Conservation (phyloP, 2,329 filamentous ascomycete species). For the Neoarthrinium moseri region DNA sequence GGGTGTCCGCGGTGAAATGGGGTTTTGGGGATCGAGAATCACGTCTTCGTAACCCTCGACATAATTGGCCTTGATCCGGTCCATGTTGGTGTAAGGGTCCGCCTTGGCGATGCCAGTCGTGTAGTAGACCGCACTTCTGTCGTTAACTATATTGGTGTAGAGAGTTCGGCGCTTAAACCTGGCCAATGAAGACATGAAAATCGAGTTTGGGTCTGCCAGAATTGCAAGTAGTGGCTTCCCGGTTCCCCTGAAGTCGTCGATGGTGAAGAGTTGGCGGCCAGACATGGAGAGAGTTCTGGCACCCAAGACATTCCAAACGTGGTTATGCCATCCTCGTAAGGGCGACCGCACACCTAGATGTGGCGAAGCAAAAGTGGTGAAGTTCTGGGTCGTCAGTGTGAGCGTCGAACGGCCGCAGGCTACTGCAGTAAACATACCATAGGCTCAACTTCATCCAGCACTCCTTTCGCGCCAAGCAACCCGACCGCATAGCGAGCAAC, state of each 20-base stretch:
- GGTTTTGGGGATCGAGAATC: slow-evolving; percentile 67
- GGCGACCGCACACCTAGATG: slow-evolving; percentile 76
- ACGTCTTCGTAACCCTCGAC: slow-evolving; percentile 72
- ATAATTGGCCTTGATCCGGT: slow-evolving; percentile 70
- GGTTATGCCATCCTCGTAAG: slow-evolving; percentile 62
- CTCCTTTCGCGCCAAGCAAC: slow-evolving; percentile 75
- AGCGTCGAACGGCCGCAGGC: slow-evolving; percentile 7
- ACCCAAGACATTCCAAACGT: slow-evolving; percentile 80
- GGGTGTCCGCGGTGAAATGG: slow-evolving; percentile 49
- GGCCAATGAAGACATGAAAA: slow-evolving; percentile 79
- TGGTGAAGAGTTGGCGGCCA: slow-evolving; percentile 82
- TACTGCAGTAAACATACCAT: slow-evolving; percentile 48
- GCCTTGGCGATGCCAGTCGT: slow-evolving; percentile 75
- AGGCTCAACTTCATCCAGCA: slow-evolving; percentile 77
- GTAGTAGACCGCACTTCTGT: slow-evolving; percentile 78
- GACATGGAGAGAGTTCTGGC: slow-evolving; percentile 79
- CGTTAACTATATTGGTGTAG: slow-evolving; percentile 87
- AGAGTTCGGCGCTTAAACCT: slow-evolving; percentile 74
- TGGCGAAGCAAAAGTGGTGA: slow-evolving; percentile 87
- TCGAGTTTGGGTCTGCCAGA: slow-evolving; percentile 77
- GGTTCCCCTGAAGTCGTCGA: slow-evolving; percentile 82
- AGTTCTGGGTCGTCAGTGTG: slow-evolving; percentile 59
- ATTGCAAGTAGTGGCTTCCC: slow-evolving; percentile 77
- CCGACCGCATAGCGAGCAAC: slow-evolving; percentile 86
- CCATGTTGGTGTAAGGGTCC: slow-evolving; percentile 72